Percentiles rank a stretch among this genome's conserved stretches.
Evolutionary conservation across 1,139 yeast species (phyloP).

Genomic region (Wickerhamomyces sp.): DNA sequence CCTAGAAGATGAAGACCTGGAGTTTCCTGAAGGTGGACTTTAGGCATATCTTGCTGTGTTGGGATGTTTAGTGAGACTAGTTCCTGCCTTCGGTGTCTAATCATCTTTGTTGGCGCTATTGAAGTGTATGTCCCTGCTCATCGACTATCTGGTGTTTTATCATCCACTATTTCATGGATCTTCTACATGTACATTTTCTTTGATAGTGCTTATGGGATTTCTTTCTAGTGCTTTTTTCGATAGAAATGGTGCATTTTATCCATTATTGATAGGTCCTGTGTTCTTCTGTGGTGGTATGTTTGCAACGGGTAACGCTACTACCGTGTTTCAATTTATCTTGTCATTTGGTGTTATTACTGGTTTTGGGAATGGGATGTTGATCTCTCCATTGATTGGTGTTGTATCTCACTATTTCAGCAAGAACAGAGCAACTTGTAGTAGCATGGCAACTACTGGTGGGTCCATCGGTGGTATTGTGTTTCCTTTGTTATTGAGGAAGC

Average conservation of each 20-base stretch:
- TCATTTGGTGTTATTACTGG: slow-evolving; percentile 52
- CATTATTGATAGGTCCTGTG: slow-evolving; percentile 29
- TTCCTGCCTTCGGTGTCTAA: slow-evolving; percentile 61
- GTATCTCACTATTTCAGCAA: slow-evolving; percentile 57
- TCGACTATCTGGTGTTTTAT: slow-evolving; percentile 40
- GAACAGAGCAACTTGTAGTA: slow-evolving; percentile 55
- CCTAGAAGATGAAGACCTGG: slow-evolving; percentile 21
- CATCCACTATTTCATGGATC: slow-evolving; percentile 61
- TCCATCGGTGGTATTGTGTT: slow-evolving; percentile 59
- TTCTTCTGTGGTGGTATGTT: slow-evolving; percentile 49
- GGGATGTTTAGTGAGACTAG: slow-evolving; percentile 61
- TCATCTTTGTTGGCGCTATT: slow-evolving; percentile 66
- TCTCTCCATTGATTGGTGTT: slow-evolving; percentile 44
- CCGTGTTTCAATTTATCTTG: slow-evolving; percentile 50
- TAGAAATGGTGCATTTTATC: slow-evolving; percentile 46
- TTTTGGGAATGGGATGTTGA: slow-evolving; percentile 49
- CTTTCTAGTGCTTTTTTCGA: slow-evolving; percentile 63
- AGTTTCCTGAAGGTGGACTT: slow-evolving; percentile 58
- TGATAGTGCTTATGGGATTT: slow-evolving; percentile 49
- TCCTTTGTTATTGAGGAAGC: slow-evolving; percentile 50
- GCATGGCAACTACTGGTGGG: slow-evolving; percentile 61
- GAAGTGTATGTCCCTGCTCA: slow-evolving; percentile 55
- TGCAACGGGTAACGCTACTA: slow-evolving; percentile 48
- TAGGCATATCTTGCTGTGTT: slow-evolving; percentile 54
- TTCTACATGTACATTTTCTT: slow-evolving; percentile 56